These are phyloP conservation scores for Deuterostichococcus epilithicus DNA, from an alignment of 139 green algal genomes.

Conservation along the genomic window DNA sequence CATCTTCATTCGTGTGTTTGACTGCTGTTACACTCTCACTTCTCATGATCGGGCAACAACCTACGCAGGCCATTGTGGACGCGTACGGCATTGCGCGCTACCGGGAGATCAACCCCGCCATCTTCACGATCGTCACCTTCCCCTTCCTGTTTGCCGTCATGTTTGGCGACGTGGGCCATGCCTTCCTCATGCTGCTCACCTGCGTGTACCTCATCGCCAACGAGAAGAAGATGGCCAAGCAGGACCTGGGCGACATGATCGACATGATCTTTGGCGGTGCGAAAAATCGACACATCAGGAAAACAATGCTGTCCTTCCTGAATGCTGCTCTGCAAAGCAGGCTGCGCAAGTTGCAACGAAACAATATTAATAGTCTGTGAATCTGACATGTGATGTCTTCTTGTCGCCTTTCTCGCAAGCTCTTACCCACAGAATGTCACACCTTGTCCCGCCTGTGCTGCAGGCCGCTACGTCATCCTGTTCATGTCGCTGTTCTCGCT, in stretches of 20 bases:
- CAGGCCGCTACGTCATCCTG: constrained; percentile 92
- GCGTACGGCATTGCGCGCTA: constrained; percentile 95
- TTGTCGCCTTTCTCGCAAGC: background rate
- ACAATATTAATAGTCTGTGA: background rate
- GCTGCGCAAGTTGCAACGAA: background rate
- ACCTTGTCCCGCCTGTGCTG: background rate
- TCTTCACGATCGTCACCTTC: constrained; percentile 96
- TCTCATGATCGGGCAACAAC: too few species aligned
- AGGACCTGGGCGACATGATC: constrained; percentile 84
- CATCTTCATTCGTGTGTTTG: too few species aligned
- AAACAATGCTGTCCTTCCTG: too few species aligned
- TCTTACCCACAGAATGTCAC: background rate
- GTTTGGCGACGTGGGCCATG: constrained; percentile 98
- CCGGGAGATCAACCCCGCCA: constrained; percentile 88
- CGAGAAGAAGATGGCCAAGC: constrained; percentile 71
- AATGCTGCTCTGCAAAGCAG: background rate
- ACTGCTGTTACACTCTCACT: background rate
- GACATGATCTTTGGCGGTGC: constrained; percentile 84
- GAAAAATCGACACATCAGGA: too few species aligned
- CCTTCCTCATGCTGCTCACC: constrained; percentile 80
- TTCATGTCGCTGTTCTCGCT: constrained; percentile 96
- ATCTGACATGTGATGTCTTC: background rate
- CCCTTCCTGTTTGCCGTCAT: constrained; percentile 99
- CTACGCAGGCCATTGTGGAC: constrained; percentile 76
- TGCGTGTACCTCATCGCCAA: constrained; percentile 72